These are phyloP conservation scores for Penicillium hordei DNA, from an alignment of 2,329 filamentous ascomycete species.

Conservation along the genomic window DNA sequence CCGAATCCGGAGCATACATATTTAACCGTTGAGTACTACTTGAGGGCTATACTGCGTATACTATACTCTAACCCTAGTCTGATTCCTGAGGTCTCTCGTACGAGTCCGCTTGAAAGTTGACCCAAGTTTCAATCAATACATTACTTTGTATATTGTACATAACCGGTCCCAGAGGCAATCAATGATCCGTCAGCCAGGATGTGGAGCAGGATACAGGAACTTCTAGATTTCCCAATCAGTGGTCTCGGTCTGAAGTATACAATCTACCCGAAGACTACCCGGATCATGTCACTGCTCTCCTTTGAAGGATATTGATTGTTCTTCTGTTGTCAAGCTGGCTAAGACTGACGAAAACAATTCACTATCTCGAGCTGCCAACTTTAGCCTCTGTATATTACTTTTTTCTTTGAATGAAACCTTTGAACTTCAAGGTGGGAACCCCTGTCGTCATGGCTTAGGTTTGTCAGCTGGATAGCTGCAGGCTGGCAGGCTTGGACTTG, in stretches of 20 bases:
- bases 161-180: slow-evolving; percentile 3
- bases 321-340: no score
- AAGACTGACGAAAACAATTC: neutral
- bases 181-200: slow-evolving; percentile 22
- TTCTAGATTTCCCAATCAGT: slow-evolving; percentile 36
- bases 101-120: slow-evolving; percentile 2
- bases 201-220: slow-evolving; percentile 27
- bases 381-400: neutral
- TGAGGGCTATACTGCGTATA: neutral
- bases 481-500: slow-evolving; percentile 6
- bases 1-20: slow-evolving; percentile 26
- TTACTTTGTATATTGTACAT: neutral
- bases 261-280: slow-evolving; percentile 16
- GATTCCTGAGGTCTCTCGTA: slow-evolving; percentile 8
- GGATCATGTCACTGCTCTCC: neutral
- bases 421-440: neutral
- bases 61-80: neutral
- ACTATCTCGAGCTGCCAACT: neutral
- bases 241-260: slow-evolving; percentile 32
- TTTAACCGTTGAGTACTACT: slow-evolving; percentile 20
- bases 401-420: neutral
- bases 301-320: neutral
- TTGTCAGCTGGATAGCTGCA: slow-evolving; percentile 21
- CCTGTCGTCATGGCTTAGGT: slow-evolving; percentile 24
- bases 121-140: neutral